phyloP scores from a whole-genome alignment of 2,329 filamentous ascomycete species.

The Didymella sp. region DNA sequence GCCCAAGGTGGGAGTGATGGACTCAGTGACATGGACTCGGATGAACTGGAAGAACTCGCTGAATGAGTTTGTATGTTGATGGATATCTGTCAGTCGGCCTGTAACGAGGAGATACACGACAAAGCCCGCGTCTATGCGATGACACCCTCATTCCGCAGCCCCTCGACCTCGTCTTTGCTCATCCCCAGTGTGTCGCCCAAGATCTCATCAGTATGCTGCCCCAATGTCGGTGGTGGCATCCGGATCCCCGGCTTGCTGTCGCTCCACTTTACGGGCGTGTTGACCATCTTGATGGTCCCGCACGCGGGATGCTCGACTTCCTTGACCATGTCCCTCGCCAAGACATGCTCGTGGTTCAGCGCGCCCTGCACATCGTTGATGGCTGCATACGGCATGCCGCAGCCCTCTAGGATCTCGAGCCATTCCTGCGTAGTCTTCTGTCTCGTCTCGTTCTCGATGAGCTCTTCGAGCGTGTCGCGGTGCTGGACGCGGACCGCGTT shows the following conservation, averaged over 20 bases:
- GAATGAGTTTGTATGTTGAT: background rate
- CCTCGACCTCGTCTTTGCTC: slow-evolving; percentile 40
- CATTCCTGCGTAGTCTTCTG: slow-evolving; percentile 86
- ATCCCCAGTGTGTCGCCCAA: slow-evolving; percentile 42
- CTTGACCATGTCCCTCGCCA: slow-evolving; percentile 85
- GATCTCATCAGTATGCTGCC: slow-evolving; percentile 51
- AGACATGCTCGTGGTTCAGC: slow-evolving; percentile 79
- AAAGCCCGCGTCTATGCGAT: slow-evolving; percentile 33
- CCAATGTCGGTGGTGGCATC: slow-evolving; percentile 80
- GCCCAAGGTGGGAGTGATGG: background rate
- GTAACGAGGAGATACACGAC: background rate
- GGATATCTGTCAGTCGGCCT: background rate
- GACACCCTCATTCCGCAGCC: slow-evolving; percentile 44
- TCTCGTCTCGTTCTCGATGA: slow-evolving; percentile 78
- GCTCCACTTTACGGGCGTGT: slow-evolving; percentile 94
- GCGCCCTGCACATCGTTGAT: slow-evolving; percentile 92
- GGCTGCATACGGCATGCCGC: slow-evolving; percentile 90
- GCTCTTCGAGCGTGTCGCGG: slow-evolving; percentile 75
- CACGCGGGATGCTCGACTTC: slow-evolving; percentile 84
- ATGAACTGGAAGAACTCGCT: slow-evolving; percentile 14
- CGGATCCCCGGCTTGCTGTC: slow-evolving; percentile 78
- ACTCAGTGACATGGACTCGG: slow-evolving; percentile 17
- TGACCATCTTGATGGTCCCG: slow-evolving; percentile 87
- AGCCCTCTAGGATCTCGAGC: slow-evolving; percentile 86
- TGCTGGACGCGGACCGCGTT: slow-evolving; percentile 70